Evolutionary conservation across 345 rosid genomes (phyloP), one percentile per base, ranked within the genome.

Genomic region (Sonneratia alba): DNA sequence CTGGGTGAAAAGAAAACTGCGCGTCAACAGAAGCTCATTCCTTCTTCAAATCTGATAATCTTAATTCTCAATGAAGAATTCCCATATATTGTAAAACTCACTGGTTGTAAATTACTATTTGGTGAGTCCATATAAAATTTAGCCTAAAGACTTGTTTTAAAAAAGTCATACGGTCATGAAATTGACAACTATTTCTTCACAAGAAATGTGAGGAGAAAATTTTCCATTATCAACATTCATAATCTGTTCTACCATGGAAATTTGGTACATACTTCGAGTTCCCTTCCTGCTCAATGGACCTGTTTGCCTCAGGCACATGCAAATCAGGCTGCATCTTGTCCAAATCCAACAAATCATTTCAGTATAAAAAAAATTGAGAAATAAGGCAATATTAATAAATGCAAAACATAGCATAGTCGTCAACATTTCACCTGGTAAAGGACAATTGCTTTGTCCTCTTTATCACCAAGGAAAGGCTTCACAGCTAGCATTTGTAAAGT

Each of bases 401-500:
- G 70, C n/a, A 66, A 51, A 45, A 61, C 27, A 73, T 57, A 61
- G 73, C 71, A 56, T 64, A 22, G 55, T 67, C 48, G 69, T 66
- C 14, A 70, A 7, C 66, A 57, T 70, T 79, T 78, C 65, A 95
- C 99, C 80, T 85, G 79, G 80, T 87, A 95, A 74, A 95, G 88
- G 74, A 92, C 92, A 73, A 95, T 88, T 71, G 99, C 98, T 84
- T 88, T 95, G 83, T 91, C 95, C 73, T 90, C 96, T 15, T 61
- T 81, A 65, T 81, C 69, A 66, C 85, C 85, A 71, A 74, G 72
- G 49, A 80, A 66, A 67, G 83, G 75, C 77, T 76, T 83, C 72
- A 74, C 77, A 53, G 90, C 96, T 92, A 88, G 64, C 53, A 36
- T 27, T 38, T 67, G 70, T 24, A 37, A 48, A 53, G 18, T 19